phyloP scores from a whole-genome alignment of 257 asterid species.

The Haberlea rhodopensis region DNA sequence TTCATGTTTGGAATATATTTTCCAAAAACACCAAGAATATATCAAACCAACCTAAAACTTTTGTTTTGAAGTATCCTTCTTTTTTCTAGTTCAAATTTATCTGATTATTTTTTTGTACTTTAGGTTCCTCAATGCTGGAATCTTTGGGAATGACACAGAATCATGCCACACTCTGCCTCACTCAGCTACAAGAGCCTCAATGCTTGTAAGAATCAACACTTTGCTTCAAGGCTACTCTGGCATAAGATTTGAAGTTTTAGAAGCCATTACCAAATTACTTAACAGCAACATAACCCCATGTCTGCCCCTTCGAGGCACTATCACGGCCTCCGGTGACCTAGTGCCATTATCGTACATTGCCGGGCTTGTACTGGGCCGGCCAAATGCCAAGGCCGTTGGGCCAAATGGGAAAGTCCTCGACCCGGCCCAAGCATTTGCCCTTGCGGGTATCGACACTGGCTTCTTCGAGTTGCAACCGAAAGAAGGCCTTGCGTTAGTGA shows the following conservation, averaged over 20 bases:
- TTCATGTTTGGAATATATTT: too few relatives aligned
- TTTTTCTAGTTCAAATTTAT: not conserved
- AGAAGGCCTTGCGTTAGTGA: conserved; percentile 40
- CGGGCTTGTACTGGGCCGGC: conserved; percentile 36
- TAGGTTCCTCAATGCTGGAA: conserved; percentile 41
- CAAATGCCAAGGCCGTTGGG: conserved; percentile 39
- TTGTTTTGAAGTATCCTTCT: not conserved
- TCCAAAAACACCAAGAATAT: too few relatives aligned
- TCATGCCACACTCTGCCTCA: conserved; percentile 35
- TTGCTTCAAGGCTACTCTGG: conserved; percentile 50
- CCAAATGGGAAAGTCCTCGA: conserved; percentile 27
- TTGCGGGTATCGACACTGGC: conserved; percentile 31
- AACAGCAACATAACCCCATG: conserved; percentile 43
- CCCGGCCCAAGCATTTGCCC: conserved; percentile 28
- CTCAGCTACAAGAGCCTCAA: conserved; percentile 44
- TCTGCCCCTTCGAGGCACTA: conserved; percentile 43
- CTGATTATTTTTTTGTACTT: not conserved
- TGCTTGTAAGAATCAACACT: conserved; percentile 48
- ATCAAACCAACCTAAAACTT: too few relatives aligned
- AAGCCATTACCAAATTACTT: conserved; percentile 36
- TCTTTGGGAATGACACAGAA: conserved; percentile 33
- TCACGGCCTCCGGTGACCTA: conserved; percentile 42
- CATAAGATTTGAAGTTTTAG: conserved; percentile 40
- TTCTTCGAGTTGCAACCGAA: conserved; percentile 44
- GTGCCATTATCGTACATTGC: conserved; percentile 46